Base-by-base conservation (phyloP, 225 moss, liverwort and hornwort species). In the Physcomitrellopsis africana region DNA sequence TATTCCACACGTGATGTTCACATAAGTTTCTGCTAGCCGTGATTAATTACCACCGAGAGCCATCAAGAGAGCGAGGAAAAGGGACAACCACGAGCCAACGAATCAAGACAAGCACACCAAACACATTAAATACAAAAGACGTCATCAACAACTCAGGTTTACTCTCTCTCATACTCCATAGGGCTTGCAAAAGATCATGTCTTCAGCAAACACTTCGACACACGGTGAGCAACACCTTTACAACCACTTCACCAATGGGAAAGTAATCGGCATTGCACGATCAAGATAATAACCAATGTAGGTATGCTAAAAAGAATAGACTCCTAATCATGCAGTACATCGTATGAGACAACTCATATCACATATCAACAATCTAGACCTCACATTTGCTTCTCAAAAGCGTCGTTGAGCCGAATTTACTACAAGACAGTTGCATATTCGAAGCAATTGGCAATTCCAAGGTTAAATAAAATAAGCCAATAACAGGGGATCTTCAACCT, bases 391-490 rank as follows among this genome's bases (percentile, higher is more conserved):
- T 26, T 76, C 69, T 61, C 51, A 16, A 42, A 26, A 43, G 69
- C 61, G 48, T 56, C 64, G 69, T 57, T 42, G 57, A 24, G 24
- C 37, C 13, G 23, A 26, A 16, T 7, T 10, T 23, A 70, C n/a
- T 7, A 60, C 8, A 7, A 9, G 41, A 45, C 58, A 18, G 22
- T 41, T 3, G 9, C 65, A 9, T 12, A 3, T 65, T 18, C 11
- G 17, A 65, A 80, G 64, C 65, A 60, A 51, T 51, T 37, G 57
- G 45, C 12, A 68, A 69, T 44, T 18, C 43, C 41, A 68, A 3
- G 32, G 41, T 68, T 2, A 27, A 67, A 67, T n/a, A 24, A 24
- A 8, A 3, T 69, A 68, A 14, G 4, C 32, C 57, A 19, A 7
- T 51, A 58, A 27, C 3, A 51, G 51, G 16, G 24, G 11, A 37